A percentile compares a stretch with the other conserved stretches of the same genome.
phyloP scores from a whole-genome alignment of 31 red algal species.

The Odonthalia washingtoniensis region DNA sequence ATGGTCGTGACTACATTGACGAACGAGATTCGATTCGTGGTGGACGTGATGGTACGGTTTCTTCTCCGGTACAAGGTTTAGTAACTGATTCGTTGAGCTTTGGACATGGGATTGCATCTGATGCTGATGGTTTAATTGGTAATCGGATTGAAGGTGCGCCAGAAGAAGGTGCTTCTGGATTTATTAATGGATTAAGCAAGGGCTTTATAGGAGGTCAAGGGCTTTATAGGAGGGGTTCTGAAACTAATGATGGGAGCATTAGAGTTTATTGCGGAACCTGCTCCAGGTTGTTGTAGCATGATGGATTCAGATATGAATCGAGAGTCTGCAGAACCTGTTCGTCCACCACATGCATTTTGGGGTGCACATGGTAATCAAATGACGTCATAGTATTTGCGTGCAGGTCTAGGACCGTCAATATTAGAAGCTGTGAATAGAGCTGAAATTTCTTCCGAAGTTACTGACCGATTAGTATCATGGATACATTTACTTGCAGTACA shows the following conservation, averaged over 20 bases:
- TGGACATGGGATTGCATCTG: constrained; percentile 96
- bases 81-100: constrained; percentile 88
- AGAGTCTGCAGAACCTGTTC: constrained; percentile 78
- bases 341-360: constrained; percentile 82
- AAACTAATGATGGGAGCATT: constrained; percentile 94
- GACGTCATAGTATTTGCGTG: constrained; percentile 79
- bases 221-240: constrained; percentile 83
- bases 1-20: constrained; percentile 87
- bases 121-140: constrained; percentile 85
- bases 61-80: constrained; percentile 83
- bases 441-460: constrained; percentile 42
- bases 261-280: constrained; percentile 96
- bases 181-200: constrained; percentile 93
- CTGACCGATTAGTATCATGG: constrained; percentile 65
- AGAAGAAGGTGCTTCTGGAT: constrained; percentile 88
- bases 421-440: constrained; percentile 73
- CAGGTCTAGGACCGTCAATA: constrained; percentile 80
- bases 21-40: constrained; percentile 92
- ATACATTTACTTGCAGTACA: constrained; percentile 80
- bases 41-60: constrained; percentile 63
- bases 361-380: constrained; percentile 80
- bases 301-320: constrained; percentile 74
- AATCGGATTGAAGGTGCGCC: constrained; percentile 88
- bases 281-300: constrained; percentile 93
- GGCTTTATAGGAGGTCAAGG: too few relatives aligned